These are phyloP conservation scores for Dryadomyces quercus-mongolicae DNA, from an alignment of 2,329 filamentous ascomycete species.

Conservation along the genomic window DNA sequence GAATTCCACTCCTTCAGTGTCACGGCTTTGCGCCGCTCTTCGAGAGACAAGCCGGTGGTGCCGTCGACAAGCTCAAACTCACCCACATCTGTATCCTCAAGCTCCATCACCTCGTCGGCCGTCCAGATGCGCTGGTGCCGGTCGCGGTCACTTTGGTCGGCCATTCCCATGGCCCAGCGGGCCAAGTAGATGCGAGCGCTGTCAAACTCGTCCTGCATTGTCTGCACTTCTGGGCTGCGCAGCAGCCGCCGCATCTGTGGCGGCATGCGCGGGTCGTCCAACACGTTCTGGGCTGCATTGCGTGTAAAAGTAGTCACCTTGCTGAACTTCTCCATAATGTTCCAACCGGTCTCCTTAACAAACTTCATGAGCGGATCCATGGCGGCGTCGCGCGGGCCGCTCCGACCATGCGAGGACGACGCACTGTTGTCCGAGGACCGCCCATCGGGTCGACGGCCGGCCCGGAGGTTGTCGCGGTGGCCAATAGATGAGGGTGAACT, in stretches of 20 bases:
- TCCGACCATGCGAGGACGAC: slow-evolving; percentile 15
- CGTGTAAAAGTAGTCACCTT: slow-evolving; percentile 95
- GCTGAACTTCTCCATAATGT: slow-evolving; percentile 89
- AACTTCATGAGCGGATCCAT: slow-evolving; percentile 94
- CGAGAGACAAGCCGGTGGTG: slow-evolving; percentile 52
- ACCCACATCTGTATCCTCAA: slow-evolving; percentile 88
- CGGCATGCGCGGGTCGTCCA: slow-evolving; percentile 83
- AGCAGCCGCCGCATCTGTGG: slow-evolving; percentile 77
- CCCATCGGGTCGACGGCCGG: slow-evolving; percentile 24
- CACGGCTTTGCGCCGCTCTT: slow-evolving; percentile 66
- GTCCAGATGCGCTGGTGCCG: slow-evolving; percentile 83
- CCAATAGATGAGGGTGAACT: slow-evolving; percentile 31
- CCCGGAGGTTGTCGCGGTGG: slow-evolving; percentile 22
- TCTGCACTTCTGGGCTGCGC: slow-evolving; percentile 88
- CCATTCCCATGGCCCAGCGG: slow-evolving; percentile 96
- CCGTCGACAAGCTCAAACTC: slow-evolving; percentile 92
- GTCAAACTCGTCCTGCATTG: slow-evolving; percentile 92
- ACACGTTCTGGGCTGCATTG: slow-evolving; percentile 80
- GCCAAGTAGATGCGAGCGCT: slow-evolving; percentile 89
- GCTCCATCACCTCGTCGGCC: slow-evolving; percentile 79
- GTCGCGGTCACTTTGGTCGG: slow-evolving; percentile 89
- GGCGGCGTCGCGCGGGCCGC: slow-evolving; percentile 44
- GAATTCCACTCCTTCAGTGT: slow-evolving; percentile 79
- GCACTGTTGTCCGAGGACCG: slow-evolving; percentile 19
- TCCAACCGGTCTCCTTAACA: slow-evolving; percentile 92